These are phyloP conservation scores for Ophiostoma tasmaniense DNA, from an alignment of 2,329 filamentous ascomycete genomes.

Conservation along the genomic window DNA sequence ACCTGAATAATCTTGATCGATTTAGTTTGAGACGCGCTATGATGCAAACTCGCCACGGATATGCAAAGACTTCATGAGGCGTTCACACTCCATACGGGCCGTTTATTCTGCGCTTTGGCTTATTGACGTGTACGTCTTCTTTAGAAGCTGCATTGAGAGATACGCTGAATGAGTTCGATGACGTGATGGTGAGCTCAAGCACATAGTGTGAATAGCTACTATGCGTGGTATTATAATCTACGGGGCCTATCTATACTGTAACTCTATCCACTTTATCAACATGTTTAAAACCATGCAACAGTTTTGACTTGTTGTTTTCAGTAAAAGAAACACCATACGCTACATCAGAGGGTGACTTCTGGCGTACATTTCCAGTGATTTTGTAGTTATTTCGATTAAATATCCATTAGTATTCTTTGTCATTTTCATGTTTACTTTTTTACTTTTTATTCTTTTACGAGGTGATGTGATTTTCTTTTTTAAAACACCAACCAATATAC, in stretches of 20 bases:
- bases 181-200: neutral
- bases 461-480: no score
- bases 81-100: neutral
- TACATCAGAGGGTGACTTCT: no score
- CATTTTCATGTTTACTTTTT: no score
- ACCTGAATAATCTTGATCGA: neutral
- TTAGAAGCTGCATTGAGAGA: neutral
- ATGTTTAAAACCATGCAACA: no score
- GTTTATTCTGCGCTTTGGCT: neutral
- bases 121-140: neutral
- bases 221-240: neutral
- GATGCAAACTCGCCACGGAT: neutral
- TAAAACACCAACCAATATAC: no score
- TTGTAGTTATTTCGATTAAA: no score
- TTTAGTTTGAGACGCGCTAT: neutral
- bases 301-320: no score
- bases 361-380: no score
- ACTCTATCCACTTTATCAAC: no score
- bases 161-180: neutral
- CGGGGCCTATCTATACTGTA: neutral
- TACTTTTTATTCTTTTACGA: no score
- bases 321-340: no score
- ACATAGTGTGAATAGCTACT: neutral
- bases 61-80: neutral
- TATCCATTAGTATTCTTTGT: no score